Base-by-base conservation (phyloP, 495 filamentous ascomycete genomes). In the Neurospora sp. region DNA sequence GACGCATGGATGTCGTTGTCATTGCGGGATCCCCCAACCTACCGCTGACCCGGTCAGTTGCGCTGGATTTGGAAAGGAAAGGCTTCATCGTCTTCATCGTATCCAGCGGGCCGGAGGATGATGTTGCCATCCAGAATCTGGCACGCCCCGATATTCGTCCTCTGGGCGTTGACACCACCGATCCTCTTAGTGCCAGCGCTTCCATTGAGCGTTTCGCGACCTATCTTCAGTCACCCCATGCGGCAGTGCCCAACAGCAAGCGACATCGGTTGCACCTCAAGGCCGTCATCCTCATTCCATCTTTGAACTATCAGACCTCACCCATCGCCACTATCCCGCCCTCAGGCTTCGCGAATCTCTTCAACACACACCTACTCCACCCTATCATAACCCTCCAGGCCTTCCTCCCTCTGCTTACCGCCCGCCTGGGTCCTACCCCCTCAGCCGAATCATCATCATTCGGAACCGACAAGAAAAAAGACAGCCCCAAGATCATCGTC, bases 1-100 rank as follows among this genome's bases (percentile, higher is more conserved):
- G 92, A 11, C 85, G 94, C 71, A 89, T 90, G 70, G 96, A 98
- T 78, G 94, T 98, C 39, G 91, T 99, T 66, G 92, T 97, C 18
- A 84, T 99, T 74, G 93, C 93, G 40, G 94, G 96, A 46, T 91
- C 92, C 1, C 90, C 93, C 6, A 88, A 90, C 74, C 89, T 96
- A 73, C 92, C 94, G 23, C 85, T 97, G 77, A 93, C 92, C 1
- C 88, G 90, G 74, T 92, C 92, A 18, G 88, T 99, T 72, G 89
- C 93, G 2, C 78, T 92, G 38, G 96, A 98, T 77, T 79, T 99
- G 72, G 96, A 98, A 81, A 88, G 94, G 70, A 89, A 94, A 70
- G 96, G 96, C 16, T 98, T 97, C 78, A 92, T 98, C 69, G 94
- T 98, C 31, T 98, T 92, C 78, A 85, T 99, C 70, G 91, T 96